Percentiles rank a stretch among this genome's conserved stretches.
Evolutionary conservation across 2,329 filamentous ascomycete species (phyloP).

Genomic region (Lachnellula subtilissima): DNA sequence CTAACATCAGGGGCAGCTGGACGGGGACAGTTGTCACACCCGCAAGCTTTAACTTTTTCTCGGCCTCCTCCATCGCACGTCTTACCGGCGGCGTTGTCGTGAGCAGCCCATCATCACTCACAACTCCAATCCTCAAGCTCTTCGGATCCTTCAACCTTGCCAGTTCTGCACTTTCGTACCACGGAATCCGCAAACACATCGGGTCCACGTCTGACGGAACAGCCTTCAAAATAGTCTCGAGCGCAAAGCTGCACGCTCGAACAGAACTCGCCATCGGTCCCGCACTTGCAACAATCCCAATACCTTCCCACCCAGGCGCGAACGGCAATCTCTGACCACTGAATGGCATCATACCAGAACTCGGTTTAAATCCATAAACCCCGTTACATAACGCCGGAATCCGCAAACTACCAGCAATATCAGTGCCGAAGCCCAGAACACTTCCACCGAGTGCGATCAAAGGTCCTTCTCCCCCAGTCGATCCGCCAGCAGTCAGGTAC

Average conservation of each 20-base stretch:
- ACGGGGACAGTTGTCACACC: constrained; percentile 10
- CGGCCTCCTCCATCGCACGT: constrained; percentile 27
- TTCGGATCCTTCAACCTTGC: constrained; percentile 6
- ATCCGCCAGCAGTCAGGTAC: constrained; percentile 55
- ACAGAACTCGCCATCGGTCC: constrained; percentile 38
- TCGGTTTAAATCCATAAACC: constrained; percentile 47
- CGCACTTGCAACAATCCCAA: constrained; percentile 42
- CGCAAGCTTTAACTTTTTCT: constrained; percentile 23
- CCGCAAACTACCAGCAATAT: constrained; percentile 47
- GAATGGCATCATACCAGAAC: constrained; percentile 37
- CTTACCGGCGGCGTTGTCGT: constrained; percentile 32
- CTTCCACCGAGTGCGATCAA: constrained; percentile 53
- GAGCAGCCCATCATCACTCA: constrained; percentile 28
- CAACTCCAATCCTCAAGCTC: constrained; percentile 29
- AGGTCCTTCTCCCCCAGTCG: constrained; percentile 60
- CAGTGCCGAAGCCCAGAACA: constrained; percentile 55
- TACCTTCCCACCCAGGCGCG: constrained; percentile 50
- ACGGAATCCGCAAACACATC: background rate
- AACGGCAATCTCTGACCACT: constrained; percentile 39
- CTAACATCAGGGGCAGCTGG: background rate
- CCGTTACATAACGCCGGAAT: constrained; percentile 46
- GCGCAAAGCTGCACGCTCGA: constrained; percentile 4
- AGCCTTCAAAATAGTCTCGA: constrained; percentile 4
- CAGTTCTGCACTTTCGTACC: constrained; percentile 18
- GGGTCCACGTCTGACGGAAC: background rate